A percentile compares a stretch with the other conserved stretches of the same genome.
phyloP scores from a whole-genome alignment of 148 eudicot genomes.

The Camellia lanceoleosa region DNA sequence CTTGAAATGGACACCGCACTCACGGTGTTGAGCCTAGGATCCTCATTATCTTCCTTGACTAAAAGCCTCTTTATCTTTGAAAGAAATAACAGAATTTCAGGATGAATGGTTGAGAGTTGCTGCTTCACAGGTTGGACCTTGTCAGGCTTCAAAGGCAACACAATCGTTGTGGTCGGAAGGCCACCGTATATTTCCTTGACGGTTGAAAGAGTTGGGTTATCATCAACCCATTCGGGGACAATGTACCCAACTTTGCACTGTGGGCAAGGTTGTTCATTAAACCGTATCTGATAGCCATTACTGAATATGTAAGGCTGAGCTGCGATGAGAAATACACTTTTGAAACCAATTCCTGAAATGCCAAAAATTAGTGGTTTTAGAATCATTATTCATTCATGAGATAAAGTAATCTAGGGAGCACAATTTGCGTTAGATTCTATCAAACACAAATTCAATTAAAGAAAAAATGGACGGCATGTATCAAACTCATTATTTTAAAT shows the following conservation, averaged over 20 bases:
- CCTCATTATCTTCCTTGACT: constrained; percentile 45
- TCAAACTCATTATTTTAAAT: too few relatives aligned
- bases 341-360: constrained; percentile 63
- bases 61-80: constrained; percentile 57
- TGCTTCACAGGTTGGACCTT: constrained; percentile 58
- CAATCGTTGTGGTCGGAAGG: constrained; percentile 58
- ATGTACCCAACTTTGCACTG: constrained; percentile 60
- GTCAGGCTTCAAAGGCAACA: constrained; percentile 64
- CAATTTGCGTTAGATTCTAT: too few relatives aligned
- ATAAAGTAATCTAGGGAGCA: too few relatives aligned
- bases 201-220: constrained; percentile 43
- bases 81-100: constrained; percentile 68
- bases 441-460: too few relatives aligned
- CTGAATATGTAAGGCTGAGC: constrained; percentile 62
- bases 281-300: constrained; percentile 64
- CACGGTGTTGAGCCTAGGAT: constrained; percentile 38
- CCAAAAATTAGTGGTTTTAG: neutral
- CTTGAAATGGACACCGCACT: constrained; percentile 56
- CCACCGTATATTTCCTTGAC: constrained; percentile 46
- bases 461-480: neutral
- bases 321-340: constrained; percentile 67
- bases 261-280: constrained; percentile 57
- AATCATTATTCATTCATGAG: neutral
- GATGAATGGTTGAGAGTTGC: constrained; percentile 68
- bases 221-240: constrained; percentile 78